Evolutionary conservation across 345 rosid species (phyloP).

Genomic region (Chamaenerion angustifolium): DNA sequence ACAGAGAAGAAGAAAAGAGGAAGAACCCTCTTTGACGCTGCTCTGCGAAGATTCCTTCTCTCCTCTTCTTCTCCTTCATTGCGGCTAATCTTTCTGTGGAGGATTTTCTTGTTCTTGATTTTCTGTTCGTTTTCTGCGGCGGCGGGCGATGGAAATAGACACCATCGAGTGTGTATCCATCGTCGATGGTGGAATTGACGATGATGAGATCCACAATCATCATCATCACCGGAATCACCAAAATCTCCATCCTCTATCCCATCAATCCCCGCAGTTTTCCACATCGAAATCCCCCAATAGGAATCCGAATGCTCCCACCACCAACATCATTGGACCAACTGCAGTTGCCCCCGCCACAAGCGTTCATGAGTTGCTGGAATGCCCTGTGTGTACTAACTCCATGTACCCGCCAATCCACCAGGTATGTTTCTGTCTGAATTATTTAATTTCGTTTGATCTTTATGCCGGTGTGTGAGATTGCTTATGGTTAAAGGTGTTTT

Average conservation of each 20-base stretch:
- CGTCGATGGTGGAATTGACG: slow-evolving; percentile 47
- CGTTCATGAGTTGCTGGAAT: slow-evolving; percentile 90
- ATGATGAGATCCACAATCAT: slow-evolving; percentile 9
- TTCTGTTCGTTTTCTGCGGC: background rate
- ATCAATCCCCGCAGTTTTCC: slow-evolving; percentile 33
- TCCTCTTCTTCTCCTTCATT: slow-evolving; percentile 13
- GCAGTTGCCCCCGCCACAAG: slow-evolving; percentile 69
- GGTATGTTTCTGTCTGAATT: slow-evolving; percentile 24
- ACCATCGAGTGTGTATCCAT: slow-evolving; percentile 70
- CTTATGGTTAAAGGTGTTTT: too few relatives aligned
- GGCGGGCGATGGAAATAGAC: slow-evolving; percentile 49
- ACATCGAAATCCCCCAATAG: slow-evolving; percentile 39
- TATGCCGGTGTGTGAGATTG: background rate
- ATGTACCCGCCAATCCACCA: slow-evolving; percentile 99
- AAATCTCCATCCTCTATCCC: slow-evolving; percentile 20
- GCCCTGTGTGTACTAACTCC: slow-evolving; percentile 96
- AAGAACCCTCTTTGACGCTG: slow-evolving; percentile 16
- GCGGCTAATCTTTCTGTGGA: slow-evolving; percentile 4
- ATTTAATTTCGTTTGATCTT: background rate
- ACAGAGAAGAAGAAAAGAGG: slow-evolving; percentile 10
- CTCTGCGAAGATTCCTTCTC: slow-evolving; percentile 8
- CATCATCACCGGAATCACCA: slow-evolving; percentile 11
- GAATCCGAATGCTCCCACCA: slow-evolving; percentile 7
- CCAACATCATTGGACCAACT: slow-evolving; percentile 37
- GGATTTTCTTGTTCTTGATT: slow-evolving; percentile 1